Base-by-base conservation (phyloP, 441 rosid genomes). In the Mallotus japonicus region DNA sequence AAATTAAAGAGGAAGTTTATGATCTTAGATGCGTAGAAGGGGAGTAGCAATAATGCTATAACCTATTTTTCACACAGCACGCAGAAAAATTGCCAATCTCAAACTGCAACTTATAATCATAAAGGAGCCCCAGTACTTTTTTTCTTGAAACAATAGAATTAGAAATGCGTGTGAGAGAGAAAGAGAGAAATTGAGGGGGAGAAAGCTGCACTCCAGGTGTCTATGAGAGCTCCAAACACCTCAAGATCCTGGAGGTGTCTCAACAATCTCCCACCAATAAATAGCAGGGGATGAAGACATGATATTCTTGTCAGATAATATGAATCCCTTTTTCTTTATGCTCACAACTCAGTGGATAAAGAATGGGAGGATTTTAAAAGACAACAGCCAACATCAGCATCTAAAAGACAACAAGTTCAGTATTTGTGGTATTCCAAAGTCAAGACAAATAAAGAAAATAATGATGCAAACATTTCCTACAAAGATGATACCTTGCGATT, bases 401-500 rank as follows among this genome's bases (percentile, higher is more conserved):
- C 42, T 11, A 72, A 46, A 62, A 13, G 37, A 65, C 53, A 24
- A 42, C n/a, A 44, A 56, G 22, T 44, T 42, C 17, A n/a, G 69
- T 17, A 77, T 65, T 60, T 67, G 12, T 19, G 28, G 44, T 46
- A 59, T 61, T 57, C 46, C 14, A 28, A 62, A 34, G 40, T 46
- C 34, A 54, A 51, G 44, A 32, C 50, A 42, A 71, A 17, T 16
- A 71, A 47, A 50, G 42, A 54, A 59, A 50, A 37, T 46, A 65
- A 37, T 12, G 53, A 73, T 57, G 50, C 57, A 69, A 40, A 62
- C 24, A 34, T 50, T 68, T 54, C 40, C 20, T 0, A 51, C 40
- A 62, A 62, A 69, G 60, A 73, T 44, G 58, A 75, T 86, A 96
- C 99, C 97, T 95, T 96, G 82, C 98, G 97, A 79, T 96, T 96